A percentile compares a stretch with the other conserved stretches of the same genome.
Conservation (phyloP, 2,329 filamentous ascomycete genomes). For the Zymoseptoria crescenta region DNA sequence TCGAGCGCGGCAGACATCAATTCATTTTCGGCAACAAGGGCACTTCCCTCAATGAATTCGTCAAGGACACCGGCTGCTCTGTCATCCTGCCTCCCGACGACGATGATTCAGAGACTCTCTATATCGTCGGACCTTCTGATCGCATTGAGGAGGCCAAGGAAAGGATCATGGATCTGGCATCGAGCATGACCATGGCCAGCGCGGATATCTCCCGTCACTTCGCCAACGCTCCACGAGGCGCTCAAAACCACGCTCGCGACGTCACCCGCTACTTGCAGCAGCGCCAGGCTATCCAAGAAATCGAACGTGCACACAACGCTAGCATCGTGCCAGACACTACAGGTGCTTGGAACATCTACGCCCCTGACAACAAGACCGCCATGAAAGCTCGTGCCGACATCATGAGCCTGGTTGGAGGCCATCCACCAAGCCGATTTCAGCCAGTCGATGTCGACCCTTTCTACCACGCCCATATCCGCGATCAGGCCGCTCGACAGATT, state of each 20-base stretch:
- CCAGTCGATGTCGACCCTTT: slow-evolving; percentile 66
- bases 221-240: slow-evolving; percentile 61
- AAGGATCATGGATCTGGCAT: slow-evolving; percentile 79
- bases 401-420: slow-evolving; percentile 62
- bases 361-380: slow-evolving; percentile 74
- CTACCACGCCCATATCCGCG: slow-evolving; percentile 65
- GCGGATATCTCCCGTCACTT: slow-evolving; percentile 78
- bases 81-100: slow-evolving; percentile 71
- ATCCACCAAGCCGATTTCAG: slow-evolving; percentile 64
- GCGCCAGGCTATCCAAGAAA: slow-evolving; percentile 69
- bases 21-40: slow-evolving; percentile 87
- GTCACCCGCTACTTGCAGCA: slow-evolving; percentile 82
- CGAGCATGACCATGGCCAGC: slow-evolving; percentile 74
- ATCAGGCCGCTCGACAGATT: slow-evolving; percentile 55
- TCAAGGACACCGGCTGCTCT: slow-evolving; percentile 81
- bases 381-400: slow-evolving; percentile 69
- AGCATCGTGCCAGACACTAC: slow-evolving; percentile 72
- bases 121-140: slow-evolving; percentile 54
- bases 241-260: slow-evolving; percentile 71
- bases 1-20: slow-evolving; percentile 82
- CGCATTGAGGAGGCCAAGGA: slow-evolving; percentile 68
- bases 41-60: slow-evolving; percentile 74
- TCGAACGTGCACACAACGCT: slow-evolving; percentile 74
- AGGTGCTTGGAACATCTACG: slow-evolving; percentile 81
- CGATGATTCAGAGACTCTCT: slow-evolving; percentile 74